phyloP scores from a whole-genome alignment of 2,329 filamentous ascomycete species.

The Trichoderma sp. region DNA sequence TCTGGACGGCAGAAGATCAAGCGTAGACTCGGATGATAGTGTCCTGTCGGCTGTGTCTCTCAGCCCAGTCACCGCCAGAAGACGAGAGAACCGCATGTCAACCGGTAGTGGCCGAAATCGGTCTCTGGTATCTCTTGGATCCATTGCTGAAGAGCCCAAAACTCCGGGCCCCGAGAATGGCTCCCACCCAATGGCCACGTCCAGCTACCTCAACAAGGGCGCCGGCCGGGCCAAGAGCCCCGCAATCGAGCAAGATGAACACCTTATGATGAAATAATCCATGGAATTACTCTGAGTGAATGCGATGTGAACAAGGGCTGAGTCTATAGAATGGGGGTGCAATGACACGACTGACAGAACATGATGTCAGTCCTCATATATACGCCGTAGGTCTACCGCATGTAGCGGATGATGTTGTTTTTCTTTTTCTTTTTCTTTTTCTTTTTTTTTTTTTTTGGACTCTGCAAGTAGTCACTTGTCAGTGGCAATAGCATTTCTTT shows the following conservation, averaged over 20 bases:
- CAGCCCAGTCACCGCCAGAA: constrained; percentile 34
- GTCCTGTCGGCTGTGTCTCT: constrained; percentile 34
- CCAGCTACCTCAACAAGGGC: constrained; percentile 15
- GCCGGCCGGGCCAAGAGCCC: constrained; percentile 24
- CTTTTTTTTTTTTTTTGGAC: background rate
- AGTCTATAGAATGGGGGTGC: background rate
- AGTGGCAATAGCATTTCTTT: background rate
- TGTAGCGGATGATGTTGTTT: background rate
- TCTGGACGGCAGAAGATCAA: constrained; percentile 31
- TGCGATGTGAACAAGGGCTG: background rate
- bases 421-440: background rate
- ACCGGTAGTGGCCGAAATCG: constrained; percentile 36
- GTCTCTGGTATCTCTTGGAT: constrained; percentile 42
- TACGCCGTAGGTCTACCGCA: background rate
- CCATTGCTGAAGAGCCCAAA: constrained; percentile 46
- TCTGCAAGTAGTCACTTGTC: background rate
- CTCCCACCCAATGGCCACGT: background rate
- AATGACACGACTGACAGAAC: background rate
- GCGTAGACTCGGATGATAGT: constrained; percentile 39
- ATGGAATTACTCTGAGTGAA: background rate
- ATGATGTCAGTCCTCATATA: background rate
- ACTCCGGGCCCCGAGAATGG: constrained; percentile 15
- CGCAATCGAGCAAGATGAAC: constrained; percentile 41
- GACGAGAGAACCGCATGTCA: constrained; percentile 33
- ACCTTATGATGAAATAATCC: constrained; percentile 33